phyloP scores from a whole-genome alignment of 2,329 filamentous ascomycete genomes.

The Hymenoscyphus scutula region DNA sequence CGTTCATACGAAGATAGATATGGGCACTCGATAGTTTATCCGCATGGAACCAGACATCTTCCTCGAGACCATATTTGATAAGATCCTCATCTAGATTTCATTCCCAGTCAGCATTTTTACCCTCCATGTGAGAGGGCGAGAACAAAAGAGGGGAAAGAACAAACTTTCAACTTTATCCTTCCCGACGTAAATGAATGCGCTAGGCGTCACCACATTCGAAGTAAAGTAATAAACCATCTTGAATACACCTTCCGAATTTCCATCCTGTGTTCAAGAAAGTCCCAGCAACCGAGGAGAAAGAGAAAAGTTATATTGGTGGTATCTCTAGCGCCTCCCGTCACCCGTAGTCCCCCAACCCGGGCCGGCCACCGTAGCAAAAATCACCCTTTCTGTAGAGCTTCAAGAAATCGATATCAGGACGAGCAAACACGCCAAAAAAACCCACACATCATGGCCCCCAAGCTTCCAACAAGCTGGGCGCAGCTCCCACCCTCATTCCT shows the following conservation, averaged over 20 bases:
- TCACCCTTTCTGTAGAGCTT: slow-evolving; percentile 7
- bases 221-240: slow-evolving; percentile 95
- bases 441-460: slow-evolving; percentile 37
- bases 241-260: slow-evolving; percentile 22
- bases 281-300: slow-evolving; percentile 6
- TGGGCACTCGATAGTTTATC: slow-evolving; percentile 97
- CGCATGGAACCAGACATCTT: slow-evolving; percentile 98
- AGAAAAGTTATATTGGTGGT: slow-evolving; percentile 34
- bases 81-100: slow-evolving; percentile 85
- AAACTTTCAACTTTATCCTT: slow-evolving; percentile 99
- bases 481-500: slow-evolving; percentile 34
- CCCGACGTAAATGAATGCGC: slow-evolving; percentile 90
- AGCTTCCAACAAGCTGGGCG: slow-evolving; percentile 37
- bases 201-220: slow-evolving; percentile 76
- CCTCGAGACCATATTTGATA: slow-evolving; percentile 90
- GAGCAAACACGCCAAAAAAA: slow-evolving; percentile 14
- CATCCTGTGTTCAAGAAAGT: slow-evolving; percentile 20
- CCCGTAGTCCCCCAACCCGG: slow-evolving; percentile 31
- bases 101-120: slow-evolving; percentile 14
- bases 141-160: slow-evolving; percentile 10
- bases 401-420: slow-evolving; percentile 6
- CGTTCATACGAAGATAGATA: slow-evolving; percentile 83
- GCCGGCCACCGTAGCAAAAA: slow-evolving; percentile 29
- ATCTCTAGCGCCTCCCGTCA: slow-evolving; percentile 17
- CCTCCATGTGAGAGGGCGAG: background rate